These are phyloP conservation scores for Tripterygium wilfordii DNA, from an alignment of 177 flowering plant genomes.

Conservation along the genomic window DNA sequence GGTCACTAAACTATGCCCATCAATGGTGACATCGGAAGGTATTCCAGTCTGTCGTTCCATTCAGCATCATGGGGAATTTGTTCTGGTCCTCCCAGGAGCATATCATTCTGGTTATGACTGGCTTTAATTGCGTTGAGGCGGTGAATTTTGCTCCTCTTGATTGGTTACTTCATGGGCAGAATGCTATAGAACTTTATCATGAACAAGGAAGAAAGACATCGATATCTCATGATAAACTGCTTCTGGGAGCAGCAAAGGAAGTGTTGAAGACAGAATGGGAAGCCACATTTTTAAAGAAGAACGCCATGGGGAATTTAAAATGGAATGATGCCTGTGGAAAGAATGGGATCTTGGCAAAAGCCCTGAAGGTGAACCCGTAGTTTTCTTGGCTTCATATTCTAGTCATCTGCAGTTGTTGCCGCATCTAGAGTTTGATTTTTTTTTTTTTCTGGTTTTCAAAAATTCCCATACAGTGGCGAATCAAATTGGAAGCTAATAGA, in stretches of 20 bases:
- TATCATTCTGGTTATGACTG: slow-evolving; percentile 43
- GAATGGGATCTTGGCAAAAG: slow-evolving; percentile 74
- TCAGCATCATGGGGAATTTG: slow-evolving; percentile 40
- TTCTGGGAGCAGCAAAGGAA: slow-evolving; percentile 90
- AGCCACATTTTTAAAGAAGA: slow-evolving; percentile 60
- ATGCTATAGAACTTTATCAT: slow-evolving; percentile 77
- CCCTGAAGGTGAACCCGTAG: slow-evolving; percentile 59
- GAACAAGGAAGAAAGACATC: slow-evolving; percentile 76
- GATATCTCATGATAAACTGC: slow-evolving; percentile 84
- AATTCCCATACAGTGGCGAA: slow-evolving; percentile 9
- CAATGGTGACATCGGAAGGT: slow-evolving; percentile 37
- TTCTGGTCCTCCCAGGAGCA: slow-evolving; percentile 51
- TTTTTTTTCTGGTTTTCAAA: neutral
- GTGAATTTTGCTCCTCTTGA: slow-evolving; percentile 96
- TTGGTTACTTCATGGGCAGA: slow-evolving; percentile 95
- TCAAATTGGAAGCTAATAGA: slow-evolving; percentile 13
- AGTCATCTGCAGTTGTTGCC: too few relatives aligned
- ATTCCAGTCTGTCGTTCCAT: slow-evolving; percentile 53
- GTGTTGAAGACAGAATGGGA: slow-evolving; percentile 93
- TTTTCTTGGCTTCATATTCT: neutral
- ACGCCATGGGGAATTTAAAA: slow-evolving; percentile 55
- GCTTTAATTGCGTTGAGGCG: slow-evolving; percentile 41
- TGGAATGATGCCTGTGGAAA: slow-evolving; percentile 82
- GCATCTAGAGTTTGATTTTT: neutral
- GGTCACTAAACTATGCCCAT: slow-evolving; percentile 37